Evolutionary conservation across 257 asterid genomes (phyloP), one percentile per base, ranked within the genome.

Genomic region (Handroanthus guayacan): DNA sequence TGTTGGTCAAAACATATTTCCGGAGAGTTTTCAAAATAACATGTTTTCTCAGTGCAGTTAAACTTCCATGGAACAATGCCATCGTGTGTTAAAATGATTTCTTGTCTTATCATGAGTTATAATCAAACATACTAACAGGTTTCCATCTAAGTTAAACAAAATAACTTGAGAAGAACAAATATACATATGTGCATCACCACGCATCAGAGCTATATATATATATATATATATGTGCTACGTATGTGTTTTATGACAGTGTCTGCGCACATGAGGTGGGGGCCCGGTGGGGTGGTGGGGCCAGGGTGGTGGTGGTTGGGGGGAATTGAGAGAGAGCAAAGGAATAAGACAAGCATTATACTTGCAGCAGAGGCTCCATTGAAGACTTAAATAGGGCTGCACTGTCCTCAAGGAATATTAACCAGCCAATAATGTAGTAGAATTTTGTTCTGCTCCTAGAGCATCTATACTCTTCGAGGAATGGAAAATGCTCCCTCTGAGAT

Each of bases 371-470:
- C 79, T 89, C 97, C 99, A 95, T 91, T 38, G 99, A 92, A 76
- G 97, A 84, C 89, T 92, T 95, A 80, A 95, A 95, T 80, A 89
- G 88, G 81, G 83, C 64, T 3, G 89, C 83, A 77, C 89, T 95
- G 82, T 95, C 99, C 83, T 92, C 98, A 85, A 88, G 88, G 85
- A 91, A 95, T 81, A 95, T 92, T 79, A 95, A 82, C 89, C 93
- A 89, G 75, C 98, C 98, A 79, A 95, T 86, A 44, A 90, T 92
- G 86, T 88, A 95, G 81, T 92, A 95, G 84, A 95, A 91, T 50
- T 92, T 89, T 69, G 99, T 92, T 78, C 99, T 90, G 88, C 98
- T 91, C 63, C 94, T 88, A 65, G 97, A 92, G 91, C 96, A 87
- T 84, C 91, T 83, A 75, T 87, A 85, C 82, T 85, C 98, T 78